Base-by-base conservation (phyloP, 1,139 yeast species). In the Saccharomyces hybrid region DNA sequence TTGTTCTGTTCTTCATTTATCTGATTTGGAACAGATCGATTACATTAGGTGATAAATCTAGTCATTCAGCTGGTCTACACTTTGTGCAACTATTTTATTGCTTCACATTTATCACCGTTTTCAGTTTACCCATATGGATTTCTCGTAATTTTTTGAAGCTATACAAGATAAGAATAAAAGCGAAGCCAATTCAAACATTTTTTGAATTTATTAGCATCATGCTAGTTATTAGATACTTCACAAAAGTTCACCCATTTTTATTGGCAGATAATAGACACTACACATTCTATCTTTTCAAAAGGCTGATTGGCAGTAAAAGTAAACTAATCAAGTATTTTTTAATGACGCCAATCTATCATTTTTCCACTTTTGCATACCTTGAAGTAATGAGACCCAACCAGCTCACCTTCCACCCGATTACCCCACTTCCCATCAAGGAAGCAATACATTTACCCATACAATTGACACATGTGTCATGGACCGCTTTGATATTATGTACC, bases 231-330 rank as follows among this genome's bases (percentile, higher is more conserved):
- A 76, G 81, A 46, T 75, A 76, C 53, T 85, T 79, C 66, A 87
- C 97, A 0, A 75, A 85, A 8, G 84, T 84, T 3, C 99, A 95
- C 67, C 97, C 98, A 9, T 95, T 91, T 70, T 71, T 93, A 47
- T 75, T 91, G 51, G 96, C 99, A 0, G 99, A 95, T 69, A 95
- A 95, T 71, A 81, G 99, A 59, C 99, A 93, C 68, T 89, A 83
- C 68, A 84, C 96, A 0, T 93, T 93, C 68, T 95, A 93, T 71
- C 73, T 93, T 42, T 88, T 87, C 80, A 80, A 82, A 55, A 79
- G 79, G 56, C 64, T 91, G 16, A 75, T 88, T 68, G 76, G 62
- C 71, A 78, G 58, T 66, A 78, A 51, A 64, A 75, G 56, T 67
- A 77, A 55, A 51, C 31, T 67, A 28, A 59, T 67, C 50, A 69